A percentile compares a stretch with the other conserved stretches of the same genome.
Evolutionary conservation across 2,329 filamentous ascomycete genomes (phyloP).

Genomic region (Fusarium xylarioides): DNA sequence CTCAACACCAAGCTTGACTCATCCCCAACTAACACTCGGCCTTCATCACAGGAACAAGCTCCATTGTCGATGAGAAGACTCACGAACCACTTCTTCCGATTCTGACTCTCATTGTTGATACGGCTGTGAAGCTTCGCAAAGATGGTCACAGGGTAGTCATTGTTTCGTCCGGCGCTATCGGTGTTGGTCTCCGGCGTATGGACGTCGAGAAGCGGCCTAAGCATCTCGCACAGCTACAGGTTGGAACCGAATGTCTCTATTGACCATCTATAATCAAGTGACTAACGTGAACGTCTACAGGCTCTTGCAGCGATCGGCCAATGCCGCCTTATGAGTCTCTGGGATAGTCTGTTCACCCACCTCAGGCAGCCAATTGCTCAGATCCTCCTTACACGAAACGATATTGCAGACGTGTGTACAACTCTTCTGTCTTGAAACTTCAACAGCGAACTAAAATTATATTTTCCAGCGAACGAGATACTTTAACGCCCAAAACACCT

Average conservation of each 20-base stretch:
- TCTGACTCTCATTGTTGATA: conserved; percentile 92
- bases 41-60: conserved; percentile 84
- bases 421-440: not conserved
- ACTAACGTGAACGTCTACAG: conserved; percentile 48
- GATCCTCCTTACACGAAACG: conserved; percentile 91
- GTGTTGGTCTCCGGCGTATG: conserved; percentile 91
- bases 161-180: conserved; percentile 96
- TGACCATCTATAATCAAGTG: not conserved
- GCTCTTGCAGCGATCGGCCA: conserved; percentile 96
- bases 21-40: conserved; percentile 31
- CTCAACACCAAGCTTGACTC: conserved; percentile 16
- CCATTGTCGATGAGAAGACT: conserved; percentile 96
- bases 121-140: conserved; percentile 83
- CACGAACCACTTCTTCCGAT: conserved; percentile 94
- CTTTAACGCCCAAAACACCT: conserved; percentile 94
- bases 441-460: not conserved
- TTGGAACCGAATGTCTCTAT: conserved; percentile 43
- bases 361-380: conserved; percentile 91
- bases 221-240: conserved; percentile 87
- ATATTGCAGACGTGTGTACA: conserved; percentile 84
- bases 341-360: conserved; percentile 92
- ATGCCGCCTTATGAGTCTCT: conserved; percentile 92
- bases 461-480: conserved; percentile 82
- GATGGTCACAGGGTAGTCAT: conserved; percentile 95
- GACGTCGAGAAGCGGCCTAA: conserved; percentile 88